These are phyloP conservation scores for Trichoderma sp. DNA, from an alignment of 2,329 filamentous ascomycete species.

Conservation along the genomic window DNA sequence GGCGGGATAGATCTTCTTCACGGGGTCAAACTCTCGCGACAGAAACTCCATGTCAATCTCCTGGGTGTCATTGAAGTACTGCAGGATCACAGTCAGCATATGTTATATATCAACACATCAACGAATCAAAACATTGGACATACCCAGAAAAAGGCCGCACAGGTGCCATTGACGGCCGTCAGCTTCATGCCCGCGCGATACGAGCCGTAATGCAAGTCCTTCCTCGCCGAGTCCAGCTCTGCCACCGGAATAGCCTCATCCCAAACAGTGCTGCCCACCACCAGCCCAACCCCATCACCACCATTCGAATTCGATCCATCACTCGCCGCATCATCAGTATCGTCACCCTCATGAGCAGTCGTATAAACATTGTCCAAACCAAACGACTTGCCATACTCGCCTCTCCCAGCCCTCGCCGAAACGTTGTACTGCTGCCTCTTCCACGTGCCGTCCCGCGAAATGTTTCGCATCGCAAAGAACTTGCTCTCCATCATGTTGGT, in stretches of 20 bases:
- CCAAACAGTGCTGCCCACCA: conserved; percentile 46
- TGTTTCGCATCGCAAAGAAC: conserved; percentile 56
- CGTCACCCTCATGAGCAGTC: conserved; percentile 32
- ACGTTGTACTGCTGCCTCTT: conserved; percentile 64
- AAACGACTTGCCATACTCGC: conserved; percentile 65
- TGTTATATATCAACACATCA: not conserved
- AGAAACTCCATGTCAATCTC: conserved; percentile 82
- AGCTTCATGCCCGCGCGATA: conserved; percentile 67
- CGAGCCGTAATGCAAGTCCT: conserved; percentile 66
- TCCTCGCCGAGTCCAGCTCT: conserved; percentile 60
- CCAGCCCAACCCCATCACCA: conserved; percentile 46
- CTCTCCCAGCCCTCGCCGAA: conserved; percentile 53
- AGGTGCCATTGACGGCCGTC: conserved; percentile 61
- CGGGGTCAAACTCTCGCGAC: conserved; percentile 58
- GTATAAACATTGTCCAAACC: conserved; percentile 49
- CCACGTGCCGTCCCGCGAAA: conserved; percentile 59
- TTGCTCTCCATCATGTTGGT: conserved; percentile 71
- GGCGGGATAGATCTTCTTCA: conserved; percentile 53
- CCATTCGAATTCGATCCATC: not conserved
- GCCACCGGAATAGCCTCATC: conserved; percentile 57
- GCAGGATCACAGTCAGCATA: not conserved
- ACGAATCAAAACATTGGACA: conserved; percentile 21
- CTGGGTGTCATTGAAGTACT: conserved; percentile 76
- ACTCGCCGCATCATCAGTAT: conserved; percentile 34
- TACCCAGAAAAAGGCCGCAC: conserved; percentile 78